Base-by-base conservation (phyloP, 352 stramenopile genomes). In the Hyaloperonospora brassicae region DNA sequence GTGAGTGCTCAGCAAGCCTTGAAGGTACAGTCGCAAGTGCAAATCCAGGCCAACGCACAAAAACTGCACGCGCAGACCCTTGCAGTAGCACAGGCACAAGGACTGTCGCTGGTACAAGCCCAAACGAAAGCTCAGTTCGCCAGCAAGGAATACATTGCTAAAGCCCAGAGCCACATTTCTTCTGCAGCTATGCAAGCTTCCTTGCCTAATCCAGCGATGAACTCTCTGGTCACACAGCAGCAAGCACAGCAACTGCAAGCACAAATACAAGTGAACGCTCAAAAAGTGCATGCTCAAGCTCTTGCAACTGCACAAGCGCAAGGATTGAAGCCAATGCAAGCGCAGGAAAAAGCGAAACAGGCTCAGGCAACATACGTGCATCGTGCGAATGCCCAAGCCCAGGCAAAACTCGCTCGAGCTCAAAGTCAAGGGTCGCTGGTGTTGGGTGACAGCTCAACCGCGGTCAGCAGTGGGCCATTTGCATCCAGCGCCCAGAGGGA, bases 271-370 rank as follows among this genome's bases (percentile, higher is more conserved):
- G 76, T 92, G 12, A 95, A 95, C 49, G 85, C 84, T 24, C 84
- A 95, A 46, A 95, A 93, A 42, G 84, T 95, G 13, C 84, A 95
- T 36, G 83, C 84, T 0, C 84, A 95, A 55, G 83, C 85, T n/a
- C 79, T 95, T 24, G 84, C 84, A 17, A 84, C 83, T 11, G 85
- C 85, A 5, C 84, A 95, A 50, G 84, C 84, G 1, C 79, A 91
- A 61, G 85, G 85, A 23, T 57, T 95, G 14, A 92, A 91, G 52
- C 84, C 79, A 9, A 87, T 87, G 36, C 81, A 94, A 55, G 85
- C 85, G 6, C 85, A 94, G 36, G 85, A 94, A 57, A 91, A 93
- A 52, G 85, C 85, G n/a, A 93, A 95, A 54, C 84, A 95, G 67
- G 85, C 85, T 0, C 85, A 95, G 50, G 76, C 84, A 17, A 90